phyloP scores from a whole-genome alignment of 176 grass and related monocot genomes.

The Ensete glaucum region DNA sequence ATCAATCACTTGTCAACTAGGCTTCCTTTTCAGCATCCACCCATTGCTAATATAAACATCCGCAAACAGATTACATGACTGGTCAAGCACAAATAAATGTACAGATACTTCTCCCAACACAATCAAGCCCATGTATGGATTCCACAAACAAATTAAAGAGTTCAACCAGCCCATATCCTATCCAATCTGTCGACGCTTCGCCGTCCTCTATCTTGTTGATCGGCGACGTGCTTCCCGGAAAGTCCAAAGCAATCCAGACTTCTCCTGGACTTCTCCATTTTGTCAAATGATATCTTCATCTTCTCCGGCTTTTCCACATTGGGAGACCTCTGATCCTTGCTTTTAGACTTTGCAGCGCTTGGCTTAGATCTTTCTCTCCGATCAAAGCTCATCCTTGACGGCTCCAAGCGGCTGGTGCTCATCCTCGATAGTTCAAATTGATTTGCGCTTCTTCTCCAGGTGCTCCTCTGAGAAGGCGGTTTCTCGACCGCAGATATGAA shows the following conservation, averaged over 20 bases:
- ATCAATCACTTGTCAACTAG: neutral
- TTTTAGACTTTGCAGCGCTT: constrained; percentile 38
- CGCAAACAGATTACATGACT: constrained; percentile 23
- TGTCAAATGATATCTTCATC: constrained; percentile 53
- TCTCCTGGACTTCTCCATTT: constrained; percentile 73
- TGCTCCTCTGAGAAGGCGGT: constrained; percentile 41
- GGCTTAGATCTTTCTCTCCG: constrained; percentile 46
- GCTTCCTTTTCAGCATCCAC: neutral
- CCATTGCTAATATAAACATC: neutral
- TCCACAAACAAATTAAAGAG: constrained; percentile 31
- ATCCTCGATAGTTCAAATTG: constrained; percentile 56
- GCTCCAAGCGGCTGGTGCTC: constrained; percentile 49
- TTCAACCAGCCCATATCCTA: constrained; percentile 70
- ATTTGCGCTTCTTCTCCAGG: constrained; percentile 44
- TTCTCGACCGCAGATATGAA: constrained; percentile 66
- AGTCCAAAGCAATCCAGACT: constrained; percentile 65
- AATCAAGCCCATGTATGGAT: constrained; percentile 29
- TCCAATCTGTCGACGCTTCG: constrained; percentile 83
- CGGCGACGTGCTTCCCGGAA: constrained; percentile 38
- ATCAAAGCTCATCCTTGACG: constrained; percentile 50
- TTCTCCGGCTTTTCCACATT: constrained; percentile 67
- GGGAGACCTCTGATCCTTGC: constrained; percentile 51
- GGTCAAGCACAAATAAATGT: constrained; percentile 31
- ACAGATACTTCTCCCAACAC: constrained; percentile 29
- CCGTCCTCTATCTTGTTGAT: constrained; percentile 58